Percentiles rank a stretch among this genome's conserved stretches.
These are phyloP conservation scores for Smallanthus sonchifolius DNA, from an alignment of 129 eudicot genomes.

Conservation along the genomic window DNA sequence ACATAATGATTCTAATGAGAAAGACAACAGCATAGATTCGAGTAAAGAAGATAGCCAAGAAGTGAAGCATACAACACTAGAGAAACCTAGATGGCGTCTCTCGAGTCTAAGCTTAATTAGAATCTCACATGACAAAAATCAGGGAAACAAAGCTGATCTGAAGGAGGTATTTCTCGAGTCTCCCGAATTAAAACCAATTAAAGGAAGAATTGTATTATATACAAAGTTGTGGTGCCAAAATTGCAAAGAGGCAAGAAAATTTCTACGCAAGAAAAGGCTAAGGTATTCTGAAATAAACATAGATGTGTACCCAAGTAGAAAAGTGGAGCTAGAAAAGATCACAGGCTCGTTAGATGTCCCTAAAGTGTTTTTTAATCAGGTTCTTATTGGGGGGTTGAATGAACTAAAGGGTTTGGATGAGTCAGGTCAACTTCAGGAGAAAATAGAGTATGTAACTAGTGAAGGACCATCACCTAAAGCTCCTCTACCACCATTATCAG, in stretches of 20 bases:
- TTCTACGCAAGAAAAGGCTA: conserved; percentile 45
- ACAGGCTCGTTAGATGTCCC: conserved; percentile 56
- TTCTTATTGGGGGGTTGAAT: conserved; percentile 47
- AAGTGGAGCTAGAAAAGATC: conserved; percentile 51
- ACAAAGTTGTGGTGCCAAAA: conserved; percentile 55
- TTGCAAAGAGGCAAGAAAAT: conserved; percentile 50
- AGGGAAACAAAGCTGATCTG: conserved; percentile 29
- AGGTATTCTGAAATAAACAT: conserved; percentile 60
- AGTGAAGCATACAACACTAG: neutral
- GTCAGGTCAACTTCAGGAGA: conserved; percentile 54
- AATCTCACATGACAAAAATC: conserved; percentile 27
- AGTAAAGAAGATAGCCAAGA: conserved; percentile 17
- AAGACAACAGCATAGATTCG: conserved; percentile 20
- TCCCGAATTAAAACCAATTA: conserved; percentile 36
- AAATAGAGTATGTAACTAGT: conserved; percentile 51
- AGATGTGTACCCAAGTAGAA: conserved; percentile 62
- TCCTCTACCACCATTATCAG: conserved; percentile 73
- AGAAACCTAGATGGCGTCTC: conserved; percentile 36
- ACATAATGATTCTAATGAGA: conserved; percentile 26
- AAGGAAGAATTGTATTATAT: conserved; percentile 58
- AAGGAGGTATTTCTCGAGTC: conserved; percentile 26
- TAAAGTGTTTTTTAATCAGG: conserved; percentile 61
- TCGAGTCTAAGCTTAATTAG: conserved; percentile 29
- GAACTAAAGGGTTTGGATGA: conserved; percentile 52
- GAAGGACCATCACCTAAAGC: conserved; percentile 60